Evolutionary conservation across 345 rosid genomes (phyloP).

Genomic region (Eucalyptus coolabah): DNA sequence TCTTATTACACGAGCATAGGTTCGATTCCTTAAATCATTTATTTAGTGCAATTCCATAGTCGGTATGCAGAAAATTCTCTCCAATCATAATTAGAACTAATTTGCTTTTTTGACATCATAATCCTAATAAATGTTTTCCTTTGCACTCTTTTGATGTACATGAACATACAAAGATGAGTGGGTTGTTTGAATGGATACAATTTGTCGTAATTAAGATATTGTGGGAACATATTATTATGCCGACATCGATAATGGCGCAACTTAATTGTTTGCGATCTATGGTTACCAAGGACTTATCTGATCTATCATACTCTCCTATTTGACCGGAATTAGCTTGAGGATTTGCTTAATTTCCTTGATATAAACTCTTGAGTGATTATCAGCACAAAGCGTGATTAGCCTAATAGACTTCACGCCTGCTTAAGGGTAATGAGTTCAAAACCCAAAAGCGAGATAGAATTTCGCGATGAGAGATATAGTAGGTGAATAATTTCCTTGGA

Average conservation of each 20-base stretch:
- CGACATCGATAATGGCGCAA: not conserved
- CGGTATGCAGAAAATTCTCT: not conserved
- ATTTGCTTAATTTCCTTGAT: not conserved
- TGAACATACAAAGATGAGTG: not conserved
- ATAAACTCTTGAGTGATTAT: not conserved
- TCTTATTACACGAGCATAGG: not conserved
- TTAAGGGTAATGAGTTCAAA: not conserved
- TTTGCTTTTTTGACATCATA: not conserved
- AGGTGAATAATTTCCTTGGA: not conserved
- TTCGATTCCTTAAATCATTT: not conserved
- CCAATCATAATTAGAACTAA: not conserved
- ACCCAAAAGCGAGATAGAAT: not conserved
- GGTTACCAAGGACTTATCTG: not conserved
- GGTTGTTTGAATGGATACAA: not conserved
- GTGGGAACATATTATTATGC: not conserved
- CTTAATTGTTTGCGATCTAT: not conserved
- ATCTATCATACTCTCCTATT: not conserved
- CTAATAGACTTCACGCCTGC: not conserved
- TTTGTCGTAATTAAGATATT: not conserved
- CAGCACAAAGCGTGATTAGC: not conserved
- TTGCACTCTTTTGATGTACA: not conserved
- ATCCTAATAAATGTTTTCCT: not conserved
- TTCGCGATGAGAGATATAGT: not conserved
- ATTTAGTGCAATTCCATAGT: not conserved
- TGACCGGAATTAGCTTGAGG: not conserved